Evolutionary conservation across 306 rosid genomes (phyloP).

Genomic region (Castanea sativa): DNA sequence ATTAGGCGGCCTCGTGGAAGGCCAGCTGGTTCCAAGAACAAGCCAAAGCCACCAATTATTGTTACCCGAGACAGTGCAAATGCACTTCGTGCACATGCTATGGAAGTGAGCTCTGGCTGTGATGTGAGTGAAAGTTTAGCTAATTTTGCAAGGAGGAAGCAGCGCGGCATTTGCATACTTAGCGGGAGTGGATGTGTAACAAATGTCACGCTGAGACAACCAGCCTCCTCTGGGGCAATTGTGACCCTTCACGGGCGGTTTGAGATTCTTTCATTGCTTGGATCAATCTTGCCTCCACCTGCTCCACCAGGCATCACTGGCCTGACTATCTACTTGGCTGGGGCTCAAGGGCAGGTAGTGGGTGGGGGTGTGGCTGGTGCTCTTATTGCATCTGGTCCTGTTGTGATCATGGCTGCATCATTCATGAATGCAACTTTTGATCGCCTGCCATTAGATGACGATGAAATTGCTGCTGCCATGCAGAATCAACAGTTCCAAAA

Average conservation of each 20-base stretch:
- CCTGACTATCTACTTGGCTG: conserved; percentile 66
- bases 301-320: conserved; percentile 83
- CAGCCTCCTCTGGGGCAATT: conserved; percentile 62
- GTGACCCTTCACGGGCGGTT: conserved; percentile 82
- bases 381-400: conserved; percentile 76
- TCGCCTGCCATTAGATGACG: conserved; percentile 77
- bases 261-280: conserved; percentile 68
- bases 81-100: conserved; percentile 72
- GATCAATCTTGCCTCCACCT: conserved; percentile 80
- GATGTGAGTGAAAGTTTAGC: conserved; percentile 75
- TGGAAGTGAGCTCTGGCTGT: conserved; percentile 79
- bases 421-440: conserved; percentile 81
- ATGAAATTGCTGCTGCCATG: conserved; percentile 54
- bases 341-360: conserved; percentile 83
- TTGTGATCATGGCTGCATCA: conserved; percentile 80
- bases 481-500: conserved; percentile 65
- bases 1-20: conserved; percentile 64
- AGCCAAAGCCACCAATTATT: conserved; percentile 70
- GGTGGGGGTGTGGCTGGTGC: conserved; percentile 76
- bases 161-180: conserved; percentile 72
- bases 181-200: conserved; percentile 78
- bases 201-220: conserved; percentile 71
- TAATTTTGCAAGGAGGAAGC: conserved; percentile 77
- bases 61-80: conserved; percentile 73
- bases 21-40: conserved; percentile 71